A percentile compares a stretch with the other conserved stretches of the same genome.
Conservation (phyloP, 768 basidiomycete species). For the Albatrellus ellisii region DNA sequence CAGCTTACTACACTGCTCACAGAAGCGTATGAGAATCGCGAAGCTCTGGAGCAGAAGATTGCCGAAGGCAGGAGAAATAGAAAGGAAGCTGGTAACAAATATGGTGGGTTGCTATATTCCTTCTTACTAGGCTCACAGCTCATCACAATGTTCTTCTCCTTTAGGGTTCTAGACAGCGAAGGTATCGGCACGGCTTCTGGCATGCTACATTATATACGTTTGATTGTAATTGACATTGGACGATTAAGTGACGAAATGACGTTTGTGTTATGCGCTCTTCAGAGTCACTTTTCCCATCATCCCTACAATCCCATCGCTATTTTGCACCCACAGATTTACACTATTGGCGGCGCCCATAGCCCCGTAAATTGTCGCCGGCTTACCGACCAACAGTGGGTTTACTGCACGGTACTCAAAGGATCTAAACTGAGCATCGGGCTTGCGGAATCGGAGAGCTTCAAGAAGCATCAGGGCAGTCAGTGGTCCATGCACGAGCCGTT, state of each 20-base stretch:
- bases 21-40: conserved; percentile 76
- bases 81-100: conserved; percentile 88
- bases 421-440: conserved; percentile 32
- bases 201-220: neutral
- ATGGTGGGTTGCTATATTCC: conserved; percentile 36
- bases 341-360: conserved; percentile 25
- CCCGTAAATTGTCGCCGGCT: conserved; percentile 33
- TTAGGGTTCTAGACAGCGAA: neutral
- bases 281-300: conserved; percentile 44
- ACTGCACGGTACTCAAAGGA: conserved; percentile 59
- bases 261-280: neutral
- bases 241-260: neutral
- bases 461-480: conserved; percentile 70
- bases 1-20: conserved; percentile 71
- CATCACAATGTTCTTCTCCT: neutral
- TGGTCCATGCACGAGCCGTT: conserved; percentile 78
- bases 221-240: neutral
- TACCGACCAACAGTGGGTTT: conserved; percentile 47
- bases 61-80: conserved; percentile 73
- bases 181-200: neutral
- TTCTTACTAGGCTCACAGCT: neutral
- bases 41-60: conserved; percentile 70
- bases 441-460: conserved; percentile 40
- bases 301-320: conserved; percentile 44
- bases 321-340: conserved; percentile 44